Evolutionary conservation across 2,329 filamentous ascomycete genomes (phyloP).

Genomic region (Clonostachys rhizophaga): DNA sequence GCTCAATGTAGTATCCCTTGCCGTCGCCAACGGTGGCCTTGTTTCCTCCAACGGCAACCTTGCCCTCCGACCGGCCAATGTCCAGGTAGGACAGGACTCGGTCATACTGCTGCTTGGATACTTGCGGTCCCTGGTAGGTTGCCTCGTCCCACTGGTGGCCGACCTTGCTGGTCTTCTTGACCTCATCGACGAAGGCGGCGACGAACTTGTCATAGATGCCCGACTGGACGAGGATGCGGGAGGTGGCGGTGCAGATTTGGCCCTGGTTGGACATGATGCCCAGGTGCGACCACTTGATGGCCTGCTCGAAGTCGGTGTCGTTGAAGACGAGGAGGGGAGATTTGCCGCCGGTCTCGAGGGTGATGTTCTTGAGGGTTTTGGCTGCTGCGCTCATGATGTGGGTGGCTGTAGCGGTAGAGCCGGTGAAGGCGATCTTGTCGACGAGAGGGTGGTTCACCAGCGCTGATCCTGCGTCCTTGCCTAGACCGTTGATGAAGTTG

Average conservation of each 20-base stretch:
- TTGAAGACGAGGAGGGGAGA: constrained; percentile 52
- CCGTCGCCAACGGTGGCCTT: neutral
- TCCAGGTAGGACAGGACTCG: constrained; percentile 61
- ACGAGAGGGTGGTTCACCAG: constrained; percentile 59
- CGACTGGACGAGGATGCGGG: constrained; percentile 51
- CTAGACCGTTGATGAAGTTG: constrained; percentile 66
- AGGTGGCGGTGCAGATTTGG: constrained; percentile 52
- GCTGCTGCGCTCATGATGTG: constrained; percentile 65
- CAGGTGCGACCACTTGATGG: constrained; percentile 41
- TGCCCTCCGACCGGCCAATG: constrained; percentile 1
- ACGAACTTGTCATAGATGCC: constrained; percentile 53
- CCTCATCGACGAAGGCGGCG: constrained; percentile 47
- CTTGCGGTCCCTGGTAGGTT: constrained; percentile 26
- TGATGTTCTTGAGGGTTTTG: constrained; percentile 52
- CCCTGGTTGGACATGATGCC: constrained; percentile 46
- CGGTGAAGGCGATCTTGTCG: constrained; percentile 71
- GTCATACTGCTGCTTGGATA: constrained; percentile 59
- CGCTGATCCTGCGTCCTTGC: constrained; percentile 58
- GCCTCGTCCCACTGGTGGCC: constrained; percentile 6
- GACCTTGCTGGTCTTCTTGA: constrained; percentile 33
- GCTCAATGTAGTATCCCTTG: constrained; percentile 5
- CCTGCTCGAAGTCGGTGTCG: constrained; percentile 55
- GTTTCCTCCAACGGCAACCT: neutral
- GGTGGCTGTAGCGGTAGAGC: constrained; percentile 60
- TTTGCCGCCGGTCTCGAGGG: constrained; percentile 56